Evolutionary conservation across 805 yeast genomes (phyloP).

Genomic region (Wickerhamomyces ciferrii): DNA sequence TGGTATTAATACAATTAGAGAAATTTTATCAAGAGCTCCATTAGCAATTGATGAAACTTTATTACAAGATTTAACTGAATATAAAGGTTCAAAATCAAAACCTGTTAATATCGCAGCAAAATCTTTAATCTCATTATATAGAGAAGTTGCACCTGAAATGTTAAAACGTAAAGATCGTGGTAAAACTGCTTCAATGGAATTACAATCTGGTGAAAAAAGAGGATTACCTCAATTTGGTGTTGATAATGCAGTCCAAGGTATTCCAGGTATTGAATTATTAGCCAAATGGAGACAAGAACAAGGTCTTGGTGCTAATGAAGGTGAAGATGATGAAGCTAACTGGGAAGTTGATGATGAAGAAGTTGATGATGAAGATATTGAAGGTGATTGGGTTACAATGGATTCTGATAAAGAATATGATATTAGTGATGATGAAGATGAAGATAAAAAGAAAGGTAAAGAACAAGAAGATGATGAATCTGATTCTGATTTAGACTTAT

Average conservation of each 20-base stretch:
- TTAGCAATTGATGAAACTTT: slow-evolving; percentile 85
- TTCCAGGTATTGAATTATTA: slow-evolving; percentile 88
- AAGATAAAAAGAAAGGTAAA: slow-evolving; percentile 30
- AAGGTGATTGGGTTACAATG: slow-evolving; percentile 89
- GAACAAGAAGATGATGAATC: slow-evolving; percentile 40
- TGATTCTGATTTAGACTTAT: slow-evolving; percentile 44
- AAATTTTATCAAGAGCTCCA: slow-evolving; percentile 89
- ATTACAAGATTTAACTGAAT: slow-evolving; percentile 84
- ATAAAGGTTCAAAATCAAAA: slow-evolving; percentile 90
- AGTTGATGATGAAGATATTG: slow-evolving; percentile 53
- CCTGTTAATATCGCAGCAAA: slow-evolving; percentile 94
- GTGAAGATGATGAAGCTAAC: slow-evolving; percentile 56
- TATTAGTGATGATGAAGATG: slow-evolving; percentile 45
- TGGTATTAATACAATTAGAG: slow-evolving; percentile 93
- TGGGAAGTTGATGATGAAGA: slow-evolving; percentile 50
- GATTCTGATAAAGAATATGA: slow-evolving; percentile 77
- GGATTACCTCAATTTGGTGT: slow-evolving; percentile 67
- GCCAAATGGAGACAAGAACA: slow-evolving; percentile 75
- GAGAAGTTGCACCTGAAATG: slow-evolving; percentile 98
- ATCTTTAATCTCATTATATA: slow-evolving; percentile 74
- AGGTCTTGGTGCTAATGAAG: slow-evolving; percentile 50
- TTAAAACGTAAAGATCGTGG: slow-evolving; percentile 88
- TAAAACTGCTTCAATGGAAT: slow-evolving; percentile 79
- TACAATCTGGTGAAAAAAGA: slow-evolving; percentile 56
- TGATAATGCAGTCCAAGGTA: slow-evolving; percentile 60